phyloP scores from a whole-genome alignment of 768 basidiomycete species.

The Collybia sordida region DNA sequence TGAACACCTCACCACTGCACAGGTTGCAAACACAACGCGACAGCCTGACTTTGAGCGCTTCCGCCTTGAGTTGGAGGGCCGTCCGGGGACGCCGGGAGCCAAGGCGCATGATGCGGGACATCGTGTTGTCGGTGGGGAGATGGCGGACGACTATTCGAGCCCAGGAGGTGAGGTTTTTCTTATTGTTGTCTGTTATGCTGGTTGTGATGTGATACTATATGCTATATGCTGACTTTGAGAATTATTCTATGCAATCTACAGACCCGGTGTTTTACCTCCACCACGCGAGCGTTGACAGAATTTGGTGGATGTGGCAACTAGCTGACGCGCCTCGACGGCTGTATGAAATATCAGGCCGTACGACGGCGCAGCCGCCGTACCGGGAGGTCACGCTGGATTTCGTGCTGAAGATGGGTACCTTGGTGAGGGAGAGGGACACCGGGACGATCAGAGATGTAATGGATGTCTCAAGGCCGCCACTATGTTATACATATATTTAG shows the following conservation, averaged over 20 bases:
- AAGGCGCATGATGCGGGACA: conserved; percentile 37
- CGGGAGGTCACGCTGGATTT: conserved; percentile 31
- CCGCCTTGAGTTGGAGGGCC: conserved; percentile 34
- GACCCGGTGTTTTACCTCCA: conserved; percentile 41
- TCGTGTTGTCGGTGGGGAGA: conserved; percentile 31
- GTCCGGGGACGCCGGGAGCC: conserved; percentile 20
- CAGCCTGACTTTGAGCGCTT: conserved; percentile 31
- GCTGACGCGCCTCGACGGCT: conserved; percentile 22
- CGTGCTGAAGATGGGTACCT: conserved; percentile 20
- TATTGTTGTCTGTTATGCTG: neutral
- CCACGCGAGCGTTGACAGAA: conserved; percentile 37
- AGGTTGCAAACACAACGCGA: conserved; percentile 19
- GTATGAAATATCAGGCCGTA: conserved; percentile 33
- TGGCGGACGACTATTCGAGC: conserved; percentile 33
- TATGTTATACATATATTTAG: neutral
- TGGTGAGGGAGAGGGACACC: conserved; percentile 19
- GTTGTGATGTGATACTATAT: neutral
- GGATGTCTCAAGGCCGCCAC: neutral
- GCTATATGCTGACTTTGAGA: no score
- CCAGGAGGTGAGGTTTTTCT: conserved; percentile 30
- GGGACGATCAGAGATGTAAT: conserved; percentile 14
- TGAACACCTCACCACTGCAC: conserved; percentile 12
- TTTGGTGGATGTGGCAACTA: conserved; percentile 41
- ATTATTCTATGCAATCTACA: conserved; percentile 7
- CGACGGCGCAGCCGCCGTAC: conserved; percentile 25